Conservation (phyloP, 2,329 filamentous ascomycete species). For the Fusarium palustre region DNA sequence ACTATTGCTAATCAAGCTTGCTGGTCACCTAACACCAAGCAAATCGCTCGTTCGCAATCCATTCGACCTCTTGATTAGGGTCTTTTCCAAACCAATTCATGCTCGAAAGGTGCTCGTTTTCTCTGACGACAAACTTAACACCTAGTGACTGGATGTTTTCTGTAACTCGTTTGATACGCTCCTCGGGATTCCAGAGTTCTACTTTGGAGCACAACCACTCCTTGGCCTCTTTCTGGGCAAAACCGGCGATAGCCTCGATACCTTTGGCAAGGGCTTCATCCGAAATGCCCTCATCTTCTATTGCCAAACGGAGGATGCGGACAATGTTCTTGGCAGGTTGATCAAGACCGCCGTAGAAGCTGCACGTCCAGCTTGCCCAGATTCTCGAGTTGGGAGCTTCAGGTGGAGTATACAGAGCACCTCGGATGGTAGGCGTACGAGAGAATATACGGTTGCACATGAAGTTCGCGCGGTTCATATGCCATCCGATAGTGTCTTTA, state of each 20-base stretch:
- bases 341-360: slow-evolving; percentile 69
- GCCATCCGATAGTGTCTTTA: slow-evolving; percentile 64
- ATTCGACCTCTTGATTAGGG: slow-evolving; percentile 67
- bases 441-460: slow-evolving; percentile 73
- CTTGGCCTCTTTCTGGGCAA: slow-evolving; percentile 77
- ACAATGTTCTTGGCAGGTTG: slow-evolving; percentile 72
- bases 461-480: slow-evolving; percentile 81
- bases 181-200: slow-evolving; percentile 85
- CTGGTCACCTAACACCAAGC: slow-evolving; percentile 72
- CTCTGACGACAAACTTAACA: slow-evolving; percentile 65
- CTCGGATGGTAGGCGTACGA: slow-evolving; percentile 70
- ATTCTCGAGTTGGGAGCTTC: slow-evolving; percentile 65
- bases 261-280: slow-evolving; percentile 61
- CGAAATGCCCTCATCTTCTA: slow-evolving; percentile 65
- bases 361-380: slow-evolving; percentile 80
- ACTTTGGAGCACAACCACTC: slow-evolving; percentile 78
- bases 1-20: too few relatives aligned
- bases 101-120: slow-evolving; percentile 76
- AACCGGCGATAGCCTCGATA: slow-evolving; percentile 71
- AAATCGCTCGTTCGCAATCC: slow-evolving; percentile 82
- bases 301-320: slow-evolving; percentile 74
- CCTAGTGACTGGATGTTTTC: slow-evolving; percentile 59
- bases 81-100: slow-evolving; percentile 76
- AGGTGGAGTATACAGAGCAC: slow-evolving; percentile 71
- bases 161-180: slow-evolving; percentile 62